Conservation (phyloP, 1,139 yeast genomes). For the Taphrina confusa region DNA sequence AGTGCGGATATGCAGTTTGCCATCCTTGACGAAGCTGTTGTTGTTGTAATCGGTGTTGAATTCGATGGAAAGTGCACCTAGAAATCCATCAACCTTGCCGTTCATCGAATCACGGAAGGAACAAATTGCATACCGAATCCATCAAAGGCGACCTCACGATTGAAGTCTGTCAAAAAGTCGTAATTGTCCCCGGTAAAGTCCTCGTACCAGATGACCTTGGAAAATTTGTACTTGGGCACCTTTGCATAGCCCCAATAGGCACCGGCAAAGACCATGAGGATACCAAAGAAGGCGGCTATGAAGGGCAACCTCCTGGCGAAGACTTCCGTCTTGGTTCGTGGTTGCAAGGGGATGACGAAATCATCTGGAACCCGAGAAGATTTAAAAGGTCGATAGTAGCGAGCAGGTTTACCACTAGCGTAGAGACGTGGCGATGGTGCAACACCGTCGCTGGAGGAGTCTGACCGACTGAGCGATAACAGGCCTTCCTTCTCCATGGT, state of each 20-base stretch:
- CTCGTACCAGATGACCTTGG: slow-evolving; percentile 36
- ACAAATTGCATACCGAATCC: slow-evolving; percentile 21
- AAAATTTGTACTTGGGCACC: slow-evolving; percentile 36
- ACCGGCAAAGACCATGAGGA: slow-evolving; percentile 34
- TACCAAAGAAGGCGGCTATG: slow-evolving; percentile 18
- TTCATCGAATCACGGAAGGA: not conserved
- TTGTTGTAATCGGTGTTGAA: slow-evolving; percentile 38
- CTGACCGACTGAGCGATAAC: not conserved
- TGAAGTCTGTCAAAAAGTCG: slow-evolving; percentile 34
- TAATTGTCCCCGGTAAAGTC: slow-evolving; percentile 28
- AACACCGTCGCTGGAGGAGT: not conserved
- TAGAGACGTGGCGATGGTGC: not conserved
- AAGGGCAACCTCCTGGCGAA: slow-evolving; percentile 26
- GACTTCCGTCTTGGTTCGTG: slow-evolving; percentile 9
- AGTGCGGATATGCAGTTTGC: slow-evolving; percentile 38
- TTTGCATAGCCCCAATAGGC: slow-evolving; percentile 38
- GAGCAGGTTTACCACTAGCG: not conserved
- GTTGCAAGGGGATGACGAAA: slow-evolving; percentile 1
- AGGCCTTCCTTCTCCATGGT: slow-evolving; percentile 5
- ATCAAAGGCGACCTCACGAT: slow-evolving; percentile 39
- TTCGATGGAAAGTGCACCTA: slow-evolving; percentile 31
- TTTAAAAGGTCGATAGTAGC: slow-evolving; percentile 12
- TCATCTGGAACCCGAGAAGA: slow-evolving; percentile 13
- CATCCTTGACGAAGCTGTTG: slow-evolving; percentile 38
- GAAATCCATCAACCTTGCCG: too few species aligned